A percentile compares a stretch with the other conserved stretches of the same genome.
Evolutionary conservation across 2,329 filamentous ascomycete species (phyloP).

Genomic region (Aureobasidium sp.): DNA sequence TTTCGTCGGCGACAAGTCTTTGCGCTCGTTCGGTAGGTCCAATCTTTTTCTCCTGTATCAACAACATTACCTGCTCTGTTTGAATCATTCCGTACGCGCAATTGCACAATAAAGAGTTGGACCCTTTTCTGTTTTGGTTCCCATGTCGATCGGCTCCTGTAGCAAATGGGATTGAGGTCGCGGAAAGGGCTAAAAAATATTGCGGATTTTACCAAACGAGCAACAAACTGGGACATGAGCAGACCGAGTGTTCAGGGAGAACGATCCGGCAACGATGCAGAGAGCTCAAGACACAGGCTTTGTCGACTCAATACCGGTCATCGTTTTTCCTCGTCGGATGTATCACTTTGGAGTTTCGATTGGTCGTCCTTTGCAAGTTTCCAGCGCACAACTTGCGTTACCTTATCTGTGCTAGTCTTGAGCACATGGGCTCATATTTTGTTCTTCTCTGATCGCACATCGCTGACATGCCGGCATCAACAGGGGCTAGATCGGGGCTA

Average conservation of each 20-base stretch:
- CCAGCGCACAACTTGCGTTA: background rate
- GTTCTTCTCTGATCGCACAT: background rate
- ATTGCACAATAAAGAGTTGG: background rate
- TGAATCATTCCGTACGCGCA: background rate
- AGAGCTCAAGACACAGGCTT: background rate
- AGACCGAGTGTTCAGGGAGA: background rate
- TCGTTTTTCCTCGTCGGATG: background rate
- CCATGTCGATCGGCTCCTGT: background rate
- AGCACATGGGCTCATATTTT: background rate
- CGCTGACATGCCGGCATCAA: slow-evolving; percentile 8
- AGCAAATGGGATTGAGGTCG: background rate
- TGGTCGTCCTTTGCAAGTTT: background rate
- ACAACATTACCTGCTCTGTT: background rate
- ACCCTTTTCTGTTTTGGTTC: background rate
- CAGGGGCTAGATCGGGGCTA: background rate
- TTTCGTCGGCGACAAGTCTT: background rate
- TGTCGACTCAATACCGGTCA: background rate
- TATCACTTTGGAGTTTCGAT: background rate
- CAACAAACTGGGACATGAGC: background rate
- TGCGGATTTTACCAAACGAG: background rate
- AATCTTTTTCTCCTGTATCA: background rate
- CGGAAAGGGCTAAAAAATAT: too few relatives aligned
- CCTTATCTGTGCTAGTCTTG: background rate
- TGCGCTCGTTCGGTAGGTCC: background rate
- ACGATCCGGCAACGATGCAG: background rate